Conservation (phyloP, 2,329 filamentous ascomycete genomes). For the Pseudocercospora macadamiae region DNA sequence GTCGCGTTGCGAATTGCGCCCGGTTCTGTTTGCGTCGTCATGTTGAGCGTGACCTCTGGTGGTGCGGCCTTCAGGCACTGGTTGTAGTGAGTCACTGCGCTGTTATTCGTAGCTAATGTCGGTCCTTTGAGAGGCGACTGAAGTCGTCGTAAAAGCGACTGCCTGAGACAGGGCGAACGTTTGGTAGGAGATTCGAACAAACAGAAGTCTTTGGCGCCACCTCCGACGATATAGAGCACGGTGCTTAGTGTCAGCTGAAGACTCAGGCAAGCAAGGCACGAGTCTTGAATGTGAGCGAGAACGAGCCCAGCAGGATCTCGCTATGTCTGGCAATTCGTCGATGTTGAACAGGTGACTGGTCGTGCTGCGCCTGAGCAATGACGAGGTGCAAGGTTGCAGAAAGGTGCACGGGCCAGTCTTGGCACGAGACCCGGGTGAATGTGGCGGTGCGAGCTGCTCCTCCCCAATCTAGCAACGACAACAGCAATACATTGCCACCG, state of each 20-base stretch:
- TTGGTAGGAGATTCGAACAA: conserved; percentile 4
- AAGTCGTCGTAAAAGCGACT: conserved; percentile 16
- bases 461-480: neutral
- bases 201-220: conserved; percentile 7
- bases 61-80: conserved; percentile 23
- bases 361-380: conserved; percentile 14
- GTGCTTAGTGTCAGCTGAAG: conserved; percentile 24
- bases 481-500: neutral
- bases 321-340: conserved; percentile 7
- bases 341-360: conserved; percentile 20
- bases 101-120: conserved; percentile 10
- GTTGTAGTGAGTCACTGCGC: conserved; percentile 19
- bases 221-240: conserved; percentile 20
- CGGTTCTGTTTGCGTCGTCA: conserved; percentile 21
- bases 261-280: conserved; percentile 26
- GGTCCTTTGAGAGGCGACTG: conserved; percentile 15
- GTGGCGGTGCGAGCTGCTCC: conserved; percentile 5
- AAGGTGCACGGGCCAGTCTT: too few species aligned
- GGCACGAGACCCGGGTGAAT: too few species aligned
- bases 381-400: neutral
- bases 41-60: conserved; percentile 14
- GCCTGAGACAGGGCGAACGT: conserved; percentile 27
- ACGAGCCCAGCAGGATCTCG: conserved; percentile 13
- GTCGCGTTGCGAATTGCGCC: conserved; percentile 35
- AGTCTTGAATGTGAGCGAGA: conserved; percentile 9